Conservation (phyloP, 1,284 basidiomycete genomes). For the Mycosarcoma mackinlayi region DNA sequence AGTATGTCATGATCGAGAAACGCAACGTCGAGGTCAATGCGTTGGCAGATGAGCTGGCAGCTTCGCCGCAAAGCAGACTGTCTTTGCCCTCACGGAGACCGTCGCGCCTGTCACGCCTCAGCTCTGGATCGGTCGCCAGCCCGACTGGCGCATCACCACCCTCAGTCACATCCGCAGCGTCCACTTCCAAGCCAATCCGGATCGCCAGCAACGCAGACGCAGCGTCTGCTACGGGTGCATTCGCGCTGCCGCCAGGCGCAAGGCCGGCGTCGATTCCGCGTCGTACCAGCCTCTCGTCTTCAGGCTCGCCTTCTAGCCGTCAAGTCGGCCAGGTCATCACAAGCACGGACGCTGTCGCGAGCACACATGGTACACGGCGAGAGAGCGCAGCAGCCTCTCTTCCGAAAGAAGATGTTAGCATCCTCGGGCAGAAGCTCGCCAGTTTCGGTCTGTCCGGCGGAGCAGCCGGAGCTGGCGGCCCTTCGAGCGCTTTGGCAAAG, state of each 20-base stretch:
- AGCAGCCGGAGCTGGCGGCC: slow-evolving; percentile 11
- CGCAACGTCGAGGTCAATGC: slow-evolving; percentile 73
- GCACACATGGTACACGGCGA: slow-evolving; percentile 25
- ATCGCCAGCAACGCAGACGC: slow-evolving; percentile 18
- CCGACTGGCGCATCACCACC: slow-evolving; percentile 27
- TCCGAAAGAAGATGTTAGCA: slow-evolving; percentile 39
- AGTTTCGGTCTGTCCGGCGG: slow-evolving; percentile 22
- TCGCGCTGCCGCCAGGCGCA: slow-evolving; percentile 54
- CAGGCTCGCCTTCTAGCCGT: slow-evolving; percentile 45
- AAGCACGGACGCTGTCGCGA: slow-evolving; percentile 28
- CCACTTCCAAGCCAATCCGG: slow-evolving; percentile 22
- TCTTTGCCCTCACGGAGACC: slow-evolving; percentile 40
- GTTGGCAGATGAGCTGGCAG: slow-evolving; percentile 71
- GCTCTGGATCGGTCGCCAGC: slow-evolving; percentile 19
- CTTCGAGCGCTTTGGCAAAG: slow-evolving; percentile 73
- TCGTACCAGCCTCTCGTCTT: slow-evolving; percentile 48
- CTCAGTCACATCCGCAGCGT: slow-evolving; percentile 5
- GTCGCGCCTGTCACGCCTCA: slow-evolving; percentile 47
- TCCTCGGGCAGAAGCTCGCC: slow-evolving; percentile 40
- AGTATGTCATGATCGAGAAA: slow-evolving; percentile 74
- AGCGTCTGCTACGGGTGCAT: slow-evolving; percentile 39
- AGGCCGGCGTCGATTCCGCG: slow-evolving; percentile 45
- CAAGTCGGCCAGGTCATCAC: slow-evolving; percentile 38
- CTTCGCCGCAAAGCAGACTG: slow-evolving; percentile 37
- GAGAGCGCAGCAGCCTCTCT: slow-evolving; percentile 14